Percentiles rank a stretch among this genome's conserved stretches.
Conservation (phyloP, 805 yeast genomes). For the Zygosaccharomyces gambellarensis region DNA sequence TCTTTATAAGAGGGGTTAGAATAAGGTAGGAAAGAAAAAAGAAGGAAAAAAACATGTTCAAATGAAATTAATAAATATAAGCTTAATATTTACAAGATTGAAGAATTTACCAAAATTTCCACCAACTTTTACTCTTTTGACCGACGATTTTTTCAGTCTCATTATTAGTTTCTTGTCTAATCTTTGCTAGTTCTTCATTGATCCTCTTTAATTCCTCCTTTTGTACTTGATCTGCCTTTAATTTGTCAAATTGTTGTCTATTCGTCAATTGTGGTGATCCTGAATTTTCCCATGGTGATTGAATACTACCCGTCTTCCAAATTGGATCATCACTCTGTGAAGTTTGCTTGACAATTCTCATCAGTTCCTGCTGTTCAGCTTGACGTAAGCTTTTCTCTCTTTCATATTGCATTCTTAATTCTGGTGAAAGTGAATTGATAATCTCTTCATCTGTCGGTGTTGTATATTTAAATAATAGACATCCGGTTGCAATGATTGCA, state of each 20-base stretch:
- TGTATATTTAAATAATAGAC: conserved; percentile 61
- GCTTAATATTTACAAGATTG: not conserved
- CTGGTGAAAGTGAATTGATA: conserved; percentile 73
- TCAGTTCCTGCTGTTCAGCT: conserved; percentile 63
- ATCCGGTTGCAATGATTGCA: conserved; percentile 70
- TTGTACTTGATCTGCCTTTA: conserved; percentile 34
- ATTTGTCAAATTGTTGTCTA: conserved; percentile 40
- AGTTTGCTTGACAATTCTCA: conserved; percentile 60
- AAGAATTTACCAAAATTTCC: conserved; percentile 24
- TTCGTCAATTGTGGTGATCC: conserved; percentile 35
- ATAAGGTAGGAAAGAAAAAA: not conserved
- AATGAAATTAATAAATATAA: not conserved
- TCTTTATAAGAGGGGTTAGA: not conserved
- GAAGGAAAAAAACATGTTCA: not conserved
- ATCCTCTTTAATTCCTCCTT: conserved; percentile 32
- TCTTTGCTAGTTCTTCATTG: conserved; percentile 37
- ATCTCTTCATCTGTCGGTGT: conserved; percentile 84
- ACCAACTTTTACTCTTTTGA: conserved; percentile 34
- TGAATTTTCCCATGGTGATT: conserved; percentile 57
- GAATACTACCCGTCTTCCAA: conserved; percentile 73
- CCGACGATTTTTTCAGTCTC: conserved; percentile 35
- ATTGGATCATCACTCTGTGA: conserved; percentile 69
- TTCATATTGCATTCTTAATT: conserved; percentile 70
- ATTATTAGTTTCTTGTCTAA: conserved; percentile 38
- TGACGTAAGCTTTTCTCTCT: conserved; percentile 55